phyloP scores from a whole-genome alignment of 1,139 yeast species.

The Sugiyamaella castrensis region DNA sequence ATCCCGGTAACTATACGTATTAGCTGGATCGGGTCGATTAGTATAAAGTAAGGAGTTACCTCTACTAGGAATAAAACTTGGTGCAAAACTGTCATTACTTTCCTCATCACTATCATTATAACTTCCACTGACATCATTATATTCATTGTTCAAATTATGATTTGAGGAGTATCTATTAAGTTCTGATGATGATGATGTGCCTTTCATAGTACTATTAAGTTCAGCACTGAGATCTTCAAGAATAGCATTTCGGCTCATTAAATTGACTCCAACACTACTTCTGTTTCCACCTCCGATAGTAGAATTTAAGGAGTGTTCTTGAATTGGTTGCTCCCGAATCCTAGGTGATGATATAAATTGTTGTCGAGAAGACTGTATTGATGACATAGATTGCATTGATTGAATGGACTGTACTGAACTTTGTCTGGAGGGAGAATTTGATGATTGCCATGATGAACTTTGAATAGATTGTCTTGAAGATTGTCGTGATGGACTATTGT shows the following conservation, averaged over 20 bases:
- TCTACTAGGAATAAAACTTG: slow-evolving; percentile 7
- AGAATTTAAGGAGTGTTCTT: no score
- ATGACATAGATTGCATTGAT: no score
- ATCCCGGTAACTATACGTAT: neutral
- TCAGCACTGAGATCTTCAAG: slow-evolving; percentile 29
- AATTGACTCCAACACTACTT: neutral
- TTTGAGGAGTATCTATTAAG: slow-evolving; percentile 3
- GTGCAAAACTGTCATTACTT: slow-evolving; percentile 7
- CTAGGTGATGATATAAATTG: no score
- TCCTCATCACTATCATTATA: slow-evolving; percentile 13
- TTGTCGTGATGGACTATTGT: neutral
- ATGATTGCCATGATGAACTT: neutral
- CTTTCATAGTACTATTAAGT: slow-evolving; percentile 20
- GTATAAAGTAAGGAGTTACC: slow-evolving; percentile 7
- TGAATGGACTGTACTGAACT: neutral
- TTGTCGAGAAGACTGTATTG: no score
- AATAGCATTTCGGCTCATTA: slow-evolving; percentile 21
- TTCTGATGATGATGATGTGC: slow-evolving; percentile 2
- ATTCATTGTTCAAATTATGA: slow-evolving; percentile 7
- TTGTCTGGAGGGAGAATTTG: neutral
- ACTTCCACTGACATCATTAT: slow-evolving; percentile 4
- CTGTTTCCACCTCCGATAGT: no score
- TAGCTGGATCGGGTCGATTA: neutral
- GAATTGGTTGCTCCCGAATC: no score
- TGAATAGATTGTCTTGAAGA: slow-evolving; percentile 1